Evolutionary conservation across 2,329 filamentous ascomycete species (phyloP), one percentile per base, ranked within the genome.

Genomic region (Cordyceps tenuipes): DNA sequence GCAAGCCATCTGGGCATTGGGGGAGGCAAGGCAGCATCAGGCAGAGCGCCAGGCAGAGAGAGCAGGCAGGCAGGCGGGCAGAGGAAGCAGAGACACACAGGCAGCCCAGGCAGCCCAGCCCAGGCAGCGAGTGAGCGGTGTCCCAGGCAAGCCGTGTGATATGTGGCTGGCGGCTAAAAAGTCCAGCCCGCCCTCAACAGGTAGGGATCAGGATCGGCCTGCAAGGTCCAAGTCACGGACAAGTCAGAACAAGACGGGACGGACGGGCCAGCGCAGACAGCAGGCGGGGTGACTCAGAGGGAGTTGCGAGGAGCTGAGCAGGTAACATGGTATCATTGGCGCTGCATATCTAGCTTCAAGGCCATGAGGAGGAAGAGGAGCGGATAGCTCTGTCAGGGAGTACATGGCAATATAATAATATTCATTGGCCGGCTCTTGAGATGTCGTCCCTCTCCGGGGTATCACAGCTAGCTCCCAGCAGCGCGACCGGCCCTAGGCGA

Each of bases 91-190:
- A 8, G 5, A 29, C 5, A 29, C 5, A 29, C 29, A 29, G 57
- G 54, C 57, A 54, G 29, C 50, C 50, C 21, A 54, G 57, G 50
- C 49, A 54, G 50, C 23, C n/a, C n/a, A n/a, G n/a, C n/a, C n/a
- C n/a, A n/a, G n/a, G n/a, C 3, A 23, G 23, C 23, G 23, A 23
- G 23, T 4, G 23, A 23, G 23, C 50, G 57, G 57, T 43, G 50
- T 49, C 31, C 49, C 44, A 43, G 48, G 50, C 43, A 43, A 41
- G 57, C 43, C 48, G 57, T 43, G 50, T 49, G 50, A 26, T 8
- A 13, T 48, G 57, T 60, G 57, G 57, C 57, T 49, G 57, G 41
- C 57, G 49, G 57, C 48, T 52, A 47, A 49, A 47, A 49, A 13
- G 34, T 13, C 34, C 34, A 36, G 49, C 57, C 49, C 57, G 49